A percentile compares a stretch with the other conserved stretches of the same genome.
Conservation (phyloP, 257 asterid genomes). For the Solanum chilense region DNA sequence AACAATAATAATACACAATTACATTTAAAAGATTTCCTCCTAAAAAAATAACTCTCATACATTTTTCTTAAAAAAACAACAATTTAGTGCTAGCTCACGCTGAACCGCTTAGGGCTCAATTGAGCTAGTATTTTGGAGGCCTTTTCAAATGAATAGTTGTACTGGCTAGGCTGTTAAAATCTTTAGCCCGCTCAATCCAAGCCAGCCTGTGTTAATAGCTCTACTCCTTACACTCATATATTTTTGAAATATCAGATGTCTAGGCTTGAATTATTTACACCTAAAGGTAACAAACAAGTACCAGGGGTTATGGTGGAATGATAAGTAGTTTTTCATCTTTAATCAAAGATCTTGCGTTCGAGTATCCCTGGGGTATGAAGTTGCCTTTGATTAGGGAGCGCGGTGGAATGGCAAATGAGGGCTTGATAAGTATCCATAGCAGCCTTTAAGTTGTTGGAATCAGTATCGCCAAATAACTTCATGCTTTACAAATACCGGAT, state of each 20-base stretch:
- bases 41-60: background rate
- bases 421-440: background rate
- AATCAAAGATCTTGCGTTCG: background rate
- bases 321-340: background rate
- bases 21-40: background rate
- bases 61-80: background rate
- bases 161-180: background rate
- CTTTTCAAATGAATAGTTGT: background rate
- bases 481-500: conserved; percentile 40
- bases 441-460: background rate
- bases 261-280: background rate
- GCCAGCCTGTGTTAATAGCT: background rate
- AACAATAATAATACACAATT: background rate
- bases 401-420: background rate
- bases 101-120: background rate
- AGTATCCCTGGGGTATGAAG: background rate
- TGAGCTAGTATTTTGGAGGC: background rate
- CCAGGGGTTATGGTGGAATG: background rate
- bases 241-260: background rate
- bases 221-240: background rate
- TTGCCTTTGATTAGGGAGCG: background rate
- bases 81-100: background rate
- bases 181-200: background rate
- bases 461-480: background rate
- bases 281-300: background rate